Evolutionary conservation across 2,329 filamentous ascomycete genomes (phyloP), one percentile per base, ranked within the genome.

Genomic region (Lasiodiplodia gonubiensis): DNA sequence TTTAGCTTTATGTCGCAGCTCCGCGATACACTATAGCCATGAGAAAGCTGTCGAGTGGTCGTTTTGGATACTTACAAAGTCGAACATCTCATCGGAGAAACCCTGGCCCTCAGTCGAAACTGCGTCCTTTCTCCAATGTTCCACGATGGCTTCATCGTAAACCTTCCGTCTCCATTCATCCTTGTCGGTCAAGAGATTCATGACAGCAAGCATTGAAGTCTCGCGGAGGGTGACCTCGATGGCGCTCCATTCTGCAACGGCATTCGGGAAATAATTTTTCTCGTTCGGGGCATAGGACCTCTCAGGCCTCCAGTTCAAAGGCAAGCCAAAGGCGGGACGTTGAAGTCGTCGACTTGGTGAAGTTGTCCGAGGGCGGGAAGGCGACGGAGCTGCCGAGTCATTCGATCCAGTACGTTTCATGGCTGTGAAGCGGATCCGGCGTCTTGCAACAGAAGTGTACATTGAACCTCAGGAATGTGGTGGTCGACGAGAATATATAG

Each of bases 1-100:
- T n/a, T 71, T 70, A 1, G 84, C 83, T 69, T 87, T 86, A 70
- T 81, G 80, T 25, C 76, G 78, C 0, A 87, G 78, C 71, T 87
- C 85, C 1, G 74, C 72, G 25, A 86, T 51, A 54, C 75, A 75
- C 68, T 67, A 30, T 25, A 23, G 14, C 8, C 7, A 33, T 33
- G 1, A 30, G 51, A 60, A n/a, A 4, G 14, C n/a, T 11, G 5
- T 25, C 18, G 14, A 10, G 54, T 33, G 30, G 33, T 16, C 23
- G 11, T 16, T 61, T 27, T 23, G n/a, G 39, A 18, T 42, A 64
- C 66, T 46, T 37, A 69, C 68, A 27, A 53, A 61, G 21, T 66
- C 59, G 57, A 71, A 72, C 64, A 69, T 69, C 4, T 64, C 54
- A 27, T 65, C 37, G 21, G 30, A 68, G n/a, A 72, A 68, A 4